A percentile compares a stretch with the other conserved stretches of the same genome.
These are phyloP conservation scores for Apiospora phragmitis DNA, from an alignment of 2,329 filamentous ascomycete genomes.

Conservation along the genomic window DNA sequence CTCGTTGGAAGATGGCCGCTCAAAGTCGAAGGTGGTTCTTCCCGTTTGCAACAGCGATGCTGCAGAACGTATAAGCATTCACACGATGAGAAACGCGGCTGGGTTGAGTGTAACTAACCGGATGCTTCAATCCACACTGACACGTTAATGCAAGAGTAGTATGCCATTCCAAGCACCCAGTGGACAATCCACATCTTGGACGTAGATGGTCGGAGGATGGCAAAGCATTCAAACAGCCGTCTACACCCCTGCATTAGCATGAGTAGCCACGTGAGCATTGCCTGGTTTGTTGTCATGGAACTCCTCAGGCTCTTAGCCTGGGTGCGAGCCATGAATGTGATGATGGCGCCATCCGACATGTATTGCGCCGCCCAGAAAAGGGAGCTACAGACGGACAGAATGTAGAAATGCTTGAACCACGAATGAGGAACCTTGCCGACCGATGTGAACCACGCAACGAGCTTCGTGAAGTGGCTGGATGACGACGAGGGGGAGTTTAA, in stretches of 20 bases:
- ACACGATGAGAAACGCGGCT: not conserved
- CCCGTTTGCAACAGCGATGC: conserved; percentile 33
- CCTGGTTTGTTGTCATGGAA: conserved; percentile 62
- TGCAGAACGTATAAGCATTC: conserved; percentile 19
- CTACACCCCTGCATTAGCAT: conserved; percentile 75
- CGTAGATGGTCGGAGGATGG: conserved; percentile 63
- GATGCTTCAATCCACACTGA: conserved; percentile 84
- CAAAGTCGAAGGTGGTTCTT: conserved; percentile 25
- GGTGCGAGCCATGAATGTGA: conserved; percentile 48
- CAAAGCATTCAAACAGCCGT: conserved; percentile 73
- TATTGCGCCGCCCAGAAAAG: conserved; percentile 74
- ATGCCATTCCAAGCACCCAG: conserved; percentile 76
- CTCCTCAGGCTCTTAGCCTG: conserved; percentile 29
- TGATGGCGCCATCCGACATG: conserved; percentile 50
- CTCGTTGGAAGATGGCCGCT: conserved; percentile 45
- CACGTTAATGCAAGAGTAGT: conserved; percentile 73
- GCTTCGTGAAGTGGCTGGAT: conserved; percentile 20
- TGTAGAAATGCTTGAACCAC: conserved; percentile 90
- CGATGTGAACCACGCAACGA: conserved; percentile 37
- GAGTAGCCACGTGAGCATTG: conserved; percentile 67
- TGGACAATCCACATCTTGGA: conserved; percentile 85
- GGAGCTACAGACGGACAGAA: conserved; percentile 68
- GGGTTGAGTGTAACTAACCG: conserved; percentile 47
- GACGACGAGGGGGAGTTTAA: not conserved
- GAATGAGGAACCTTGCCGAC: conserved; percentile 72